Conservation (phyloP, 371 early-diverging fungal genomes). For the Mucor racemosus region DNA sequence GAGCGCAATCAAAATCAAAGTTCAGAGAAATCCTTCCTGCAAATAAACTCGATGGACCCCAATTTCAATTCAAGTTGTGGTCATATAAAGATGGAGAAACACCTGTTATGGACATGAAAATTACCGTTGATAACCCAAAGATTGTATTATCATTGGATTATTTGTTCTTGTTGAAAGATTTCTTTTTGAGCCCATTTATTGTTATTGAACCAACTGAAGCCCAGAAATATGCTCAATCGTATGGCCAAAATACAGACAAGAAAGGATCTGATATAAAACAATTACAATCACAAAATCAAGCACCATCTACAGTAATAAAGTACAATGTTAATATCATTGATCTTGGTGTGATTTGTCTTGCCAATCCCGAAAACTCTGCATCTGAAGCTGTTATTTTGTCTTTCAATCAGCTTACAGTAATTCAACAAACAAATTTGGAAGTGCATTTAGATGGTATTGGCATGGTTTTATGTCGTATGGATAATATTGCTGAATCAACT, state of each 20-base stretch:
- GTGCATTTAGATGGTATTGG: slow-evolving; percentile 79
- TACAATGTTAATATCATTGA: slow-evolving; percentile 80
- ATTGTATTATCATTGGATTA: slow-evolving; percentile 86
- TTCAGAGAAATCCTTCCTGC: slow-evolving; percentile 87
- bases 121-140: slow-evolving; percentile 83
- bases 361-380: slow-evolving; percentile 65
- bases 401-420: slow-evolving; percentile 73
- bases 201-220: slow-evolving; percentile 41
- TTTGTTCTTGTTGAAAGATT: slow-evolving; percentile 72
- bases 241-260: slow-evolving; percentile 24
- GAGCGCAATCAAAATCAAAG: slow-evolving; percentile 72
- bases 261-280: slow-evolving; percentile 17
- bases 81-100: slow-evolving; percentile 21
- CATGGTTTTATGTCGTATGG: slow-evolving; percentile 90
- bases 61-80: slow-evolving; percentile 62
- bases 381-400: slow-evolving; percentile 91
- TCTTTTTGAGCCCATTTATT: slow-evolving; percentile 68
- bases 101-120: slow-evolving; percentile 53
- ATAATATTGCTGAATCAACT: slow-evolving; percentile 71
- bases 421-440: slow-evolving; percentile 68
- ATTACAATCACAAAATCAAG: slow-evolving; percentile 5
- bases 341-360: slow-evolving; percentile 85
- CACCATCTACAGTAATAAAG: slow-evolving; percentile 19
- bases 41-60: slow-evolving; percentile 68
- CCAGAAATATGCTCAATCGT: slow-evolving; percentile 47